Evolutionary conservation across 23 red algal species (phyloP), one percentile per base, ranked within the genome.

Genomic region (Pyropia yezoensis): DNA sequence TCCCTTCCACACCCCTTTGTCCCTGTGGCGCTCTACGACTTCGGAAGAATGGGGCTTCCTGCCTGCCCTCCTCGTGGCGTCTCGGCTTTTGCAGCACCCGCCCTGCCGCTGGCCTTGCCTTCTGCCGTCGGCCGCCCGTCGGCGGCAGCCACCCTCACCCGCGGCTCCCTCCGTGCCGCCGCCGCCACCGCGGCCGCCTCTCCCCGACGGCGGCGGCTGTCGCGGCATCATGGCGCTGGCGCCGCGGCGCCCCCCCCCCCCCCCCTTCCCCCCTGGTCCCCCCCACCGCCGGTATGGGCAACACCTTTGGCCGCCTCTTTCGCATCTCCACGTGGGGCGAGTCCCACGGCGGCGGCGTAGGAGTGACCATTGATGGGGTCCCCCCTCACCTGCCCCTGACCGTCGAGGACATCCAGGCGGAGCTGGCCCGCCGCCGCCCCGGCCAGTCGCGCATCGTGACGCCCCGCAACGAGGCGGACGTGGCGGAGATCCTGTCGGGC

Each of bases 381-480:
- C 92, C 92, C 3, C 92, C 92, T 3, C 74, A 78, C 33, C 74
- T 96, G 30, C 73, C 74, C 30, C 27, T 96, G 0, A 63, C 54
- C 28, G 33, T 49, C 0, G 78, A 86, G 52, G 84, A 96, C 49
- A 65, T 96, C 50, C 92, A 96, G 65, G 67, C 20, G 18, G 92
- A 96, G 65, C 70, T 96, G 19, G 79, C 83, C 52, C 80, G 92
- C 50, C 85, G 92, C 23, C 64, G 86, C 7, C 92, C 92, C 1
- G 92, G 92, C n/a, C 92, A 96, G 78, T 83, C 75, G 45, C 72
- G 86, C 39, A 83, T 96, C 27, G 80, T 85, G n/a, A 96, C 92
- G 18, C 92, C 92, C 18, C 75, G 92, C 21, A 78, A 83, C 52
- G 92, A 96, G 63, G 66, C 66, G 16, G 92, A 96, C 51, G 79